Percentiles rank a stretch among this genome's conserved stretches.
These are phyloP conservation scores for Mycena rebaudengoi DNA, from an alignment of 768 basidiomycete genomes.

Conservation along the genomic window DNA sequence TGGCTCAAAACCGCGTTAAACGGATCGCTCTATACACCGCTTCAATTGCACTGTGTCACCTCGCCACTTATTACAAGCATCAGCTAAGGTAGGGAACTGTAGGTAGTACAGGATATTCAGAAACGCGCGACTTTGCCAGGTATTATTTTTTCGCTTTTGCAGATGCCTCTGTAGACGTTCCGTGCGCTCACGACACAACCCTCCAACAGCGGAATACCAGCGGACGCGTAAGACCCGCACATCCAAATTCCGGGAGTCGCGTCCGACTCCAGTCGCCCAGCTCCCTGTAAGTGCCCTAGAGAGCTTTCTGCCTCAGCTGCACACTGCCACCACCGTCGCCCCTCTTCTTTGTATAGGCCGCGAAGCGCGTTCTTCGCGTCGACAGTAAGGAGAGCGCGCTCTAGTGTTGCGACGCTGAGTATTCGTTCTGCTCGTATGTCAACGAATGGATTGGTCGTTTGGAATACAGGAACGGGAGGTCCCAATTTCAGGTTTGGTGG, in stretches of 20 bases:
- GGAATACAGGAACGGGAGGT: constrained; percentile 55
- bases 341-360: constrained; percentile 49
- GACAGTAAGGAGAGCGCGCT: constrained; percentile 67
- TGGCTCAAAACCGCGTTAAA: too few species aligned
- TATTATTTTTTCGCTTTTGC: constrained; percentile 22
- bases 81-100: too few species aligned
- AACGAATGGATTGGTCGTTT: constrained; percentile 80
- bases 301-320: constrained; percentile 43
- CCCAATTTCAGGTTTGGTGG: constrained; percentile 43
- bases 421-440: constrained; percentile 56
- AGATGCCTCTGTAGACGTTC: constrained; percentile 48
- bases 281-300: constrained; percentile 64
- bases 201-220: constrained; percentile 81
- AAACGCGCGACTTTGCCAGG: too few species aligned
- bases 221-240: constrained; percentile 75
- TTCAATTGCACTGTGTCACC: too few species aligned
- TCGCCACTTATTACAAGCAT: too few species aligned
- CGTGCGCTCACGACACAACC: constrained; percentile 82
- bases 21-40: too few species aligned
- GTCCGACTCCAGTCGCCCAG: constrained; percentile 41
- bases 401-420: constrained; percentile 65
- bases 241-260: constrained; percentile 66
- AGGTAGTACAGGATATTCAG: too few species aligned
- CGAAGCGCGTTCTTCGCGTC: constrained; percentile 60
- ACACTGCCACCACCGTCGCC: constrained; percentile 54